Conservation (phyloP, 768 basidiomycete species). For the Exidia glandulosa region DNA sequence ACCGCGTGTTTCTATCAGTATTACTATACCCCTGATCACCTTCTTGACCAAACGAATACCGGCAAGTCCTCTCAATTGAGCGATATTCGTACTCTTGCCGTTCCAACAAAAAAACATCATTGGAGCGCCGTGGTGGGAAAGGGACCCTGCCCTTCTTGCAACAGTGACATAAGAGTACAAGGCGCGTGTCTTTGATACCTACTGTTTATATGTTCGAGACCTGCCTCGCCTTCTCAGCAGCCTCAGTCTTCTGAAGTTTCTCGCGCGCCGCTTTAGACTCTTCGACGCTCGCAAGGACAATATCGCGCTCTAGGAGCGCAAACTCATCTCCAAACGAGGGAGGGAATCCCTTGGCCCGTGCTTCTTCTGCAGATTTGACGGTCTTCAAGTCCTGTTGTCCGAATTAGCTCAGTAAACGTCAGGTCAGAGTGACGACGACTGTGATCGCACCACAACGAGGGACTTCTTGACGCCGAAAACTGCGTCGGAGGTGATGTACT, state of each 20-base stretch:
- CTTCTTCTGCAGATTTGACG: constrained; percentile 41
- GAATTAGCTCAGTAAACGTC: background rate
- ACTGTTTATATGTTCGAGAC: background rate
- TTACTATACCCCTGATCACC: too few species aligned
- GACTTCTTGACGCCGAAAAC: constrained; percentile 79
- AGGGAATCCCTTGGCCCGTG: constrained; percentile 42
- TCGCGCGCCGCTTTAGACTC: constrained; percentile 25
- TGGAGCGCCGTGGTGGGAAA: too few species aligned
- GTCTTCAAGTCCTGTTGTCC: constrained; percentile 45
- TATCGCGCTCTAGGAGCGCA: constrained; percentile 36
- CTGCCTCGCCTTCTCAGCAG: background rate
- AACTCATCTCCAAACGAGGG: constrained; percentile 30
- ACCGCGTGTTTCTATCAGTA: too few species aligned
- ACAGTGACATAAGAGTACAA: too few species aligned
- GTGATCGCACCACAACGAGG: constrained; percentile 52
- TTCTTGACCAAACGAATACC: too few species aligned
- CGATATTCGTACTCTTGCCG: too few species aligned
- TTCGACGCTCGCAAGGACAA: constrained; percentile 32
- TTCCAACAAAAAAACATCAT: too few species aligned
- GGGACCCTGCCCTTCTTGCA: too few species aligned
- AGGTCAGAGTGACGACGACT: background rate
- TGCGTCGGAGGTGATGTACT: constrained; percentile 54
- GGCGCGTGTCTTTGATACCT: too few species aligned
- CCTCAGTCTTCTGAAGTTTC: constrained; percentile 2
- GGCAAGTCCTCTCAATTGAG: too few species aligned